Evolutionary conservation across 2,329 filamentous ascomycete species (phyloP).

Genomic region (Neodidymelliopsis sp.): DNA sequence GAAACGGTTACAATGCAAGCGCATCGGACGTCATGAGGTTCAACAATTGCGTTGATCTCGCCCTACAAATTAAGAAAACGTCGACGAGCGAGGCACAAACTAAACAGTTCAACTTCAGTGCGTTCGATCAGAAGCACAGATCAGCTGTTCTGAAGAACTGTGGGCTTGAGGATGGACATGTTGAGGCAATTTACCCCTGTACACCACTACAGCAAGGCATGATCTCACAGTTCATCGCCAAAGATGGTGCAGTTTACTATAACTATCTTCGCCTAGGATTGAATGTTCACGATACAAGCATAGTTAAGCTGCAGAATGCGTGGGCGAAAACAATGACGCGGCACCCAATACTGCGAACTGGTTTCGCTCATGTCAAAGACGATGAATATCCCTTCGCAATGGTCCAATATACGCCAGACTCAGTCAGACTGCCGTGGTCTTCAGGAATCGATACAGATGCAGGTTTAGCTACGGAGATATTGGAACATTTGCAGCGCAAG

Average conservation of each 20-base stretch:
- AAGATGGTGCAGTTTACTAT: slow-evolving; percentile 73
- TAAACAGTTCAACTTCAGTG: slow-evolving; percentile 54
- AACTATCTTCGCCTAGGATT: slow-evolving; percentile 72
- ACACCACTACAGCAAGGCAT: slow-evolving; percentile 83
- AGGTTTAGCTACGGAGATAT: slow-evolving; percentile 26
- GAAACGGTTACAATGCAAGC: slow-evolving; percentile 64
- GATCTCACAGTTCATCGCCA: slow-evolving; percentile 75
- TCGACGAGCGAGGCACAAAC: not conserved
- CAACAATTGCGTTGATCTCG: slow-evolving; percentile 46
- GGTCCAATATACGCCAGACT: slow-evolving; percentile 64
- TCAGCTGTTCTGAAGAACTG: slow-evolving; percentile 41
- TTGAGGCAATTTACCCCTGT: slow-evolving; percentile 75
- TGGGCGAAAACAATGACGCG: slow-evolving; percentile 64
- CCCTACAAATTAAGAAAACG: slow-evolving; percentile 22
- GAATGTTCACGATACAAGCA: slow-evolving; percentile 45
- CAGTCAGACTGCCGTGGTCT: slow-evolving; percentile 47
- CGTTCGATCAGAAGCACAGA: slow-evolving; percentile 59
- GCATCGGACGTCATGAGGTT: slow-evolving; percentile 77
- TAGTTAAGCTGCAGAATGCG: slow-evolving; percentile 58
- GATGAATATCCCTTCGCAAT: slow-evolving; percentile 73
- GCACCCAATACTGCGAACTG: slow-evolving; percentile 79
- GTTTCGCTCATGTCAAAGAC: slow-evolving; percentile 71
- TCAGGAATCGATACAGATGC: slow-evolving; percentile 13
- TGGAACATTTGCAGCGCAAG: slow-evolving; percentile 25
- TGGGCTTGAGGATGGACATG: slow-evolving; percentile 37